Conservation (phyloP, 2,329 filamentous ascomycete genomes). For the Trichoderma atrobrunneum region DNA sequence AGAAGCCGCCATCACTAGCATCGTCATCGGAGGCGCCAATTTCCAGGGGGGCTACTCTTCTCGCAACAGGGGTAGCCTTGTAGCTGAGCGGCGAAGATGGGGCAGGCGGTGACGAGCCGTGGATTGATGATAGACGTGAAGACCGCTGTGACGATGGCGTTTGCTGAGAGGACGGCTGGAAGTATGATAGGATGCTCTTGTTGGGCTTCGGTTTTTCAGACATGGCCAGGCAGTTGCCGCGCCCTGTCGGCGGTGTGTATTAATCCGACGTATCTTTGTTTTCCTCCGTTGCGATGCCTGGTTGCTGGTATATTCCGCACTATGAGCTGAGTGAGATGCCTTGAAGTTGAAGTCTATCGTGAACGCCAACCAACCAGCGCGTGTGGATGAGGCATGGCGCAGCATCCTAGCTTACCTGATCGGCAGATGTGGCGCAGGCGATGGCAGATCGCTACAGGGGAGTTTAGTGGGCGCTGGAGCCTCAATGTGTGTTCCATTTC, state of each 20-base stretch:
- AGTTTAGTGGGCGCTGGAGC: neutral
- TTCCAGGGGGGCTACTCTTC: slow-evolving; percentile 28
- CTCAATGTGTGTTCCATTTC: neutral
- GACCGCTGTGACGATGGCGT: slow-evolving; percentile 11
- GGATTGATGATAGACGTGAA: slow-evolving; percentile 17
- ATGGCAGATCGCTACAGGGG: neutral
- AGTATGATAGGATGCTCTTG: slow-evolving; percentile 39
- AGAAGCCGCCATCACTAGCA: slow-evolving; percentile 52
- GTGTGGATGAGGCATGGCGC: slow-evolving; percentile 6
- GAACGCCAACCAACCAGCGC: neutral
- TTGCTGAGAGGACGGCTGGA: slow-evolving; percentile 30
- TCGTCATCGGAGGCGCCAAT: slow-evolving; percentile 73
- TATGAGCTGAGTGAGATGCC: neutral
- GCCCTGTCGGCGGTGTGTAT: neutral
- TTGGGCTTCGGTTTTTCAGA: slow-evolving; percentile 25
- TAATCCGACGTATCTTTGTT: neutral
- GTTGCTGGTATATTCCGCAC: neutral
- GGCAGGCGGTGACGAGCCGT: slow-evolving; percentile 25
- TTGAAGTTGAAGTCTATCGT: neutral
- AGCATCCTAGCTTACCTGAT: slow-evolving; percentile 9
- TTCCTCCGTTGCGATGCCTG: neutral
- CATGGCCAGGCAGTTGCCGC: neutral
- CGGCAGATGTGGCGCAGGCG: slow-evolving; percentile 15
- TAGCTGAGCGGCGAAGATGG: slow-evolving; percentile 28
- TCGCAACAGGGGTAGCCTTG: slow-evolving; percentile 27